Evolutionary conservation across 2,329 filamentous ascomycete species (phyloP).

Genomic region (Claviceps maximensis): DNA sequence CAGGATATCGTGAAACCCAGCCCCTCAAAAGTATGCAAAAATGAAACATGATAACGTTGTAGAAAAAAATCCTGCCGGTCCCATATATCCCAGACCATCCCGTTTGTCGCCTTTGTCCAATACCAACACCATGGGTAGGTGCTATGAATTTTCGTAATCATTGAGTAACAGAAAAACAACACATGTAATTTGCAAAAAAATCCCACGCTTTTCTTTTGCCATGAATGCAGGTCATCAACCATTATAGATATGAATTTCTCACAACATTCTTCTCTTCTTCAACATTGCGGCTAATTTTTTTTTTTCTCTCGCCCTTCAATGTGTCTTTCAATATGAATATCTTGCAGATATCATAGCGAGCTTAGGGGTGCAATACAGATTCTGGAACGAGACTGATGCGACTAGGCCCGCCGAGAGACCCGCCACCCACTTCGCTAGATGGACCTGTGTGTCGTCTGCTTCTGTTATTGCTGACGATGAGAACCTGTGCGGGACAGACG

Average conservation of each 20-base stretch:
- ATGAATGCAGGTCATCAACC: background rate
- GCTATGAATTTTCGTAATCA: background rate
- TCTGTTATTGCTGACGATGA: conserved; percentile 49
- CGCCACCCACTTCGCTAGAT: conserved; percentile 39
- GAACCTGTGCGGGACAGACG: conserved; percentile 86
- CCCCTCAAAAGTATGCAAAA: background rate
- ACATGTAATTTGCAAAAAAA: background rate
- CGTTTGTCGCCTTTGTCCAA: background rate
- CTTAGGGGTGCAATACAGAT: conserved; percentile 18
- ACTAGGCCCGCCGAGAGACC: conserved; percentile 25
- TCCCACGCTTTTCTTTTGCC: background rate
- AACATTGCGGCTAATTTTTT: background rate
- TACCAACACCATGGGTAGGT: background rate
- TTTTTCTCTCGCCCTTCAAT: too few relatives aligned
- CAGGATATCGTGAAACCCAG: background rate
- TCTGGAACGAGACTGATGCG: conserved; percentile 25
- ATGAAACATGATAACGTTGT: background rate
- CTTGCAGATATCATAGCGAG: background rate
- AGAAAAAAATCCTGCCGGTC: background rate
- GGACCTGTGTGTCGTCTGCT: conserved; percentile 27
- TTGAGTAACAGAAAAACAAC: background rate
- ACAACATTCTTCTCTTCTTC: background rate
- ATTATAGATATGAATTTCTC: background rate
- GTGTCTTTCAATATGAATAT: too few relatives aligned
- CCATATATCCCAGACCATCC: background rate